Base-by-base conservation (phyloP, 2,329 filamentous ascomycete species). In the Aureobasidium musti region DNA sequence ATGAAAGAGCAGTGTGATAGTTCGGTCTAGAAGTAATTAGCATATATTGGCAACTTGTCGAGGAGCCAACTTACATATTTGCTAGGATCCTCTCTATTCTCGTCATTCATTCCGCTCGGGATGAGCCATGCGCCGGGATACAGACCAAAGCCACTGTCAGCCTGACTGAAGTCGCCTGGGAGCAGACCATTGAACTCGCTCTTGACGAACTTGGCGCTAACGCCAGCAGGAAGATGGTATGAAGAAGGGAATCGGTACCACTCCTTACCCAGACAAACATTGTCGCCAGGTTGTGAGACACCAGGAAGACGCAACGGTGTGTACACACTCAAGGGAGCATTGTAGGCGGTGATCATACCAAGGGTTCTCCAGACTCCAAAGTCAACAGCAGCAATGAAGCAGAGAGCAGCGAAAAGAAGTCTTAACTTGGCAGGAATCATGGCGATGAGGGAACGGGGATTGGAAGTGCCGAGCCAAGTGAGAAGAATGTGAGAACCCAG, bases 191-290 rank as follows among this genome's bases (percentile, higher is more conserved):
- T 85, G 77, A 99, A 99, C 70, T 95, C 92, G 72, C 91, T 96
- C 70, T 90, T 91, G 72, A 99, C 82, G 74, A 97, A 99, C 72
- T 95, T 97, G 72, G 91, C 90, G 70, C 86, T 89, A 81, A 95
- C 91, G 59, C 87, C 85, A n/a, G 88, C 82, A 0, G 95, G 94
- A 3, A 99, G 82, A 75, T 95, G 92, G 80, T 92, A 98, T 0
- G 93, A 96, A 0, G 91, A 94, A 1, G 95, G 94, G 75, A 97
- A 98, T 41, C 95, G 91, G 77, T 99, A 97, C 95, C 95, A 99
- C 76, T 99, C 95, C 76, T 98, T 99, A 33, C 91, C 92, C 45
- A 97, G 86, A 76, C 95, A 99, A 2, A 99, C 86, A 21, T 83
- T 87, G 69, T 91, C 89, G 19, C 88, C 90, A 1, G 80, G 76